These are phyloP conservation scores for Sordaria brevicollis DNA, from an alignment of 495 filamentous ascomycete genomes.

Conservation along the genomic window DNA sequence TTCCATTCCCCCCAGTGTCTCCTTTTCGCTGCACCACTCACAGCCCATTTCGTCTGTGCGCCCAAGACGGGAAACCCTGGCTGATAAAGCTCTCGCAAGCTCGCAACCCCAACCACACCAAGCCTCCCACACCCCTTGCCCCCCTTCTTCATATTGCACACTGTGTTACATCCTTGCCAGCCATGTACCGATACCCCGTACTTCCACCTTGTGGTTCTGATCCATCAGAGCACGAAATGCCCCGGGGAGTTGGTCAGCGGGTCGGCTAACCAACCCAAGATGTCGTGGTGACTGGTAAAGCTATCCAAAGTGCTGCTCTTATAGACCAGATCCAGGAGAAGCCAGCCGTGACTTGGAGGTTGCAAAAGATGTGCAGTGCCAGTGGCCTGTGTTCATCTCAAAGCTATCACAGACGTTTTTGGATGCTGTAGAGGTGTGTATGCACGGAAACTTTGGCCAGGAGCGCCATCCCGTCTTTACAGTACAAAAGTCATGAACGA, in stretches of 20 bases:
- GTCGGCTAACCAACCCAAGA: slow-evolving; percentile 2
- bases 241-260: slow-evolving; percentile 11
- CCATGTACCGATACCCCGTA: background rate
- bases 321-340: background rate
- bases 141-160: background rate
- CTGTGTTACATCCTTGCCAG: background rate
- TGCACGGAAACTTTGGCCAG: background rate
- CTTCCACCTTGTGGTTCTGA: background rate
- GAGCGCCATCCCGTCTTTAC: background rate
- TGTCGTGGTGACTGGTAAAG: background rate
- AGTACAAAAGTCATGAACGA: background rate
- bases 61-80: background rate
- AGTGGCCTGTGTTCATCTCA: background rate
- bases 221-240: slow-evolving; percentile 9
- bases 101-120: slow-evolving; percentile 1
- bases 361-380: background rate
- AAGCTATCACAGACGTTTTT: background rate
- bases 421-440: background rate
- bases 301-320: background rate
- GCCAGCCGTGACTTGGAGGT: background rate
- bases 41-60: slow-evolving; percentile 1
- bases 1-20: background rate
- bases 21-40: slow-evolving; percentile 2
- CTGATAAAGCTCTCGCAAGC: background rate
- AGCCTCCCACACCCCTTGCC: background rate